Base-by-base conservation (phyloP, 1,139 yeast genomes). In the Suhomyces chickasaworum region DNA sequence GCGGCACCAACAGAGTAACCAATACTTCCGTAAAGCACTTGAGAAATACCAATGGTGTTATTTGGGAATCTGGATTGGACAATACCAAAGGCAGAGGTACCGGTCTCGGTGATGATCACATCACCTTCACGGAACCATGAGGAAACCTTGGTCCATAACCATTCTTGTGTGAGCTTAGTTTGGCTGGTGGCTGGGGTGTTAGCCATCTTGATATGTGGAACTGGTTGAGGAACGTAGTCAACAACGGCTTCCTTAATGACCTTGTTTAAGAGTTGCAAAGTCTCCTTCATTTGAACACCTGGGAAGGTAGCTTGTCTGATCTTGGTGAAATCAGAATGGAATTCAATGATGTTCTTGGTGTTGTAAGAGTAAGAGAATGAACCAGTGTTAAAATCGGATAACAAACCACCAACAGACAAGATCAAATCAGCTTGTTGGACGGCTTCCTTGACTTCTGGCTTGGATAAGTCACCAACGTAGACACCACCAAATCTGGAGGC, bases 321-420 rank as follows among this genome's bases (percentile, higher is more conserved):
- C 73, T 86, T 86, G 63, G 86, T 82, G 75, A 84, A 80, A 71
- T 87, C 91, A n/a, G 95, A 86, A 70, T 89, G 96, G 81, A 89
- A 85, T 72, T 89, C 96, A 54, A 89, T 81, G 55, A 87, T 78
- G 73, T 87, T 87, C 66, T 79, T 82, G 56, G 96, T 87, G 63
- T 81, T 77, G 77, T 86, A 86, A 47, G 85, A 79, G 73, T 88
- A 89, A 27, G 93, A 82, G 78, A 88, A 88, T 15, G 95, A 85
- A 63, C 95, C 95, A 48, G 96, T 88, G 77, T 87, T 88, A 80
- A 86, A 89, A 69, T 89, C 96, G 39, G 95, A 87, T 61, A 88
- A 74, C 61, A 89, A 72, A 43, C 91, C 90, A 65, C 96, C 96
- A 55, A 88, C 78, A 13, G 91, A 84, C 49, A 89, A 66, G 51